Evolutionary conservation across 2,329 filamentous ascomycete genomes (phyloP).

Genomic region (Thielaviopsis populi): DNA sequence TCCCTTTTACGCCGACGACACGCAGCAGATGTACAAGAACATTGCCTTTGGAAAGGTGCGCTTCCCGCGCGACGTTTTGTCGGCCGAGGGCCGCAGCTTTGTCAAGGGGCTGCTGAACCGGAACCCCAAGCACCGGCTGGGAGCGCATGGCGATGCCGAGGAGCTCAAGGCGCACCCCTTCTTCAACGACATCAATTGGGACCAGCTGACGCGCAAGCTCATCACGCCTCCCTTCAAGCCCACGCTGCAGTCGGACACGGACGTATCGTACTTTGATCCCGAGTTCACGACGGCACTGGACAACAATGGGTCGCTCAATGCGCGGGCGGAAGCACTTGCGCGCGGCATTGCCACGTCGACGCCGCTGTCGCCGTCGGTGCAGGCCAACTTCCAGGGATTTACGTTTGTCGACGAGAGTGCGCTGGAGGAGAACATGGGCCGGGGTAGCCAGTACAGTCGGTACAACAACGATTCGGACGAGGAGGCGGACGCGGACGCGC

Average conservation of each 20-base stretch:
- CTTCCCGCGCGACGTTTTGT: constrained; percentile 88
- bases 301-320: constrained; percentile 75
- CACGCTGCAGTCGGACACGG: constrained; percentile 85
- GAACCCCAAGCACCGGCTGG: constrained; percentile 89
- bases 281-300: constrained; percentile 94
- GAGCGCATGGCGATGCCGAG: constrained; percentile 78
- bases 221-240: constrained; percentile 96
- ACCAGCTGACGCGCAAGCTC: constrained; percentile 71
- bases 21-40: constrained; percentile 99
- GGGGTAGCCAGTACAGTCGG: constrained; percentile 32
- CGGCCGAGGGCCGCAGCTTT: constrained; percentile 89
- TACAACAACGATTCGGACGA: constrained; percentile 39
- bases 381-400: constrained; percentile 96
- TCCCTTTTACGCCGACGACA: constrained; percentile 96
- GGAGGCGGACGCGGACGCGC: constrained; percentile 22
- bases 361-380: constrained; percentile 83
- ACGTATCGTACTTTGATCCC: constrained; percentile 96
- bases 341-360: constrained; percentile 79
- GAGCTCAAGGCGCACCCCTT: constrained; percentile 91
- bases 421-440: constrained; percentile 69
- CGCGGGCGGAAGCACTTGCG: constrained; percentile 73
- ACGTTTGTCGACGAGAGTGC: constrained; percentile 98
- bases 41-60: constrained; percentile 97
- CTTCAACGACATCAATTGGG: constrained; percentile 91
- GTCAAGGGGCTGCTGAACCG: constrained; percentile 95